phyloP scores from a whole-genome alignment of 306 rosid genomes.

The Cucurbita moschata region DNA sequence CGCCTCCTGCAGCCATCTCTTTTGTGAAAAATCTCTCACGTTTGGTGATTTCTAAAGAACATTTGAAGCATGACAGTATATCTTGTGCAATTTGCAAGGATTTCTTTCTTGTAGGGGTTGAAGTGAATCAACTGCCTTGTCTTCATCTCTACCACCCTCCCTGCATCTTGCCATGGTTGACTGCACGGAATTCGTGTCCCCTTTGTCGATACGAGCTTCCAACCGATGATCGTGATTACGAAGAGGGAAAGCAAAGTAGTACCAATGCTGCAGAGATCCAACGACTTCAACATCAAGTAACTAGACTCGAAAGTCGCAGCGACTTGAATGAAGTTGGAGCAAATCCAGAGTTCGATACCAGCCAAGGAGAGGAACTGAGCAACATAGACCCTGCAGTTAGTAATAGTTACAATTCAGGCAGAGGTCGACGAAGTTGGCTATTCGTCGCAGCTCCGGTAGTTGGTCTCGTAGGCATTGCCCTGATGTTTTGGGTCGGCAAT shows the following conservation, averaged over 20 bases:
- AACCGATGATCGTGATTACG: constrained; percentile 82
- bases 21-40: constrained; percentile 45
- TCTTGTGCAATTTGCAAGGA: constrained; percentile 93
- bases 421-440: constrained; percentile 64
- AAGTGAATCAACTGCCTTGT: constrained; percentile 77
- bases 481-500: constrained; percentile 77
- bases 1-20: constrained; percentile 70
- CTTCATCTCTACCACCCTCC: constrained; percentile 66
- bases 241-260: constrained; percentile 44
- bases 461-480: constrained; percentile 63
- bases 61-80: constrained; percentile 43
- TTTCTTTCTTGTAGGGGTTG: constrained; percentile 33
- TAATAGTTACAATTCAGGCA: constrained; percentile 25
- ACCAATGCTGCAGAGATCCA: constrained; percentile 22
- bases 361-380: constrained; percentile 16
- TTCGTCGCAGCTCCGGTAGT: constrained; percentile 79
- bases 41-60: constrained; percentile 42
- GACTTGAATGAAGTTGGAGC: constrained; percentile 28
- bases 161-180: constrained; percentile 92
- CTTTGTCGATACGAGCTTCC: constrained; percentile 91
- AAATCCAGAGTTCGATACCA: constrained; percentile 20
- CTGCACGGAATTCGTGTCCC: constrained; percentile 79
- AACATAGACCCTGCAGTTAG: constrained; percentile 7
- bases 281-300: constrained; percentile 24
- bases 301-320: constrained; percentile 26